Evolutionary conservation across 345 rosid species (phyloP), one percentile per base, ranked within the genome.

Genomic region (Lepidium sativum): DNA sequence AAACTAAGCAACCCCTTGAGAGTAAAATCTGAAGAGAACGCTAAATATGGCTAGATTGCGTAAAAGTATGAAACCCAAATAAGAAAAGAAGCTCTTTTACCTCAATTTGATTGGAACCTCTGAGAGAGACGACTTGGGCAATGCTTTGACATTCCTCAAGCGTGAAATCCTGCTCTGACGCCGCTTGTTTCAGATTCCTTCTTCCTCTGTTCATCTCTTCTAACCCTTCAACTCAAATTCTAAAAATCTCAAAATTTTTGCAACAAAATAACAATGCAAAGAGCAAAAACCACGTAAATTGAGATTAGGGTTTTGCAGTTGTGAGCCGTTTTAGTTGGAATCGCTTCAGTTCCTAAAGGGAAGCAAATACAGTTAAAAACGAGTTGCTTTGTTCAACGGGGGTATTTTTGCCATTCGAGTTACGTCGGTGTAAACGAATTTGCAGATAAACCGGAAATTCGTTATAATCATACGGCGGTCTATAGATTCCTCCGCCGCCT

Each of bases 91-190:
- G 13, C 2, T 20, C 20, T n/a, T 48, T 27, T 4, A 91, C 92
- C 97, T 89, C 97, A 64, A 89, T 82, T 71, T 84, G 80, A 79
- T 89, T 92, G 77, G 97, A 89, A 44, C 98, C 96, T 70, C 91
- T 76, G 57, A 89, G 87, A 68, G 98, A 89, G 50, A 89, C 74
- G 56, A 87, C 97, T 60, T 83, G 88, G 66, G 78, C 82, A 52
- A 92, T 77, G 69, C 78, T 84, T 27, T 92, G 86, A 12, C 94
- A 88, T 75, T 83, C 81, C 79, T 77, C 73, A 57, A 89, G 82
- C 8, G 68, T 76, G 31, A 89, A 74, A 10, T 65, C 78, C 43
- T 72, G 80, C 16, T 84, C 92, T 63, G 71, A 75, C 1, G 83
- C 82, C 27, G 91, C 97, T 70, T 88, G 81, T 78, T 82, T 85